phyloP scores from a whole-genome alignment of 495 filamentous ascomycete species.

The Pyrenula aspistea region DNA sequence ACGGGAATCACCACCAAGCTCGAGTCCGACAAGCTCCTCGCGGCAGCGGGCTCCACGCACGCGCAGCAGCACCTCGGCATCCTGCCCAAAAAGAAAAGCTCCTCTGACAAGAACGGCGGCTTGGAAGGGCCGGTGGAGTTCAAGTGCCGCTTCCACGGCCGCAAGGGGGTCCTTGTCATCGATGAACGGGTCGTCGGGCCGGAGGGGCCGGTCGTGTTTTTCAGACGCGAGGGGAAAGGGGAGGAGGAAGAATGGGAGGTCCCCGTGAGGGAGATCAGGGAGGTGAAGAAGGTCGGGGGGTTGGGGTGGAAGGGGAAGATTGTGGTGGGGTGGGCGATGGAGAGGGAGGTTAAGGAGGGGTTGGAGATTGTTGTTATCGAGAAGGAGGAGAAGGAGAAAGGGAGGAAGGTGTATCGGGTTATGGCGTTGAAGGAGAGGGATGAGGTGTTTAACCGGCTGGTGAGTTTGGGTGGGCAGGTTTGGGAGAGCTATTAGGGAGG shows the following conservation, averaged over 20 bases:
- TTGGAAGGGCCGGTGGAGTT: slow-evolving; percentile 61
- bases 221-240: slow-evolving; percentile 33
- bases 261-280: slow-evolving; percentile 45
- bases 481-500: slow-evolving; percentile 73
- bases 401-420: slow-evolving; percentile 29
- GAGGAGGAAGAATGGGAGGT: slow-evolving; percentile 38
- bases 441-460: slow-evolving; percentile 74
- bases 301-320: slow-evolving; percentile 84
- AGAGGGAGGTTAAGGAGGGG: slow-evolving; percentile 67
- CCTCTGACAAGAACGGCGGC: slow-evolving; percentile 23
- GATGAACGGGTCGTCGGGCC: slow-evolving; percentile 44
- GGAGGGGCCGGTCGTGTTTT: slow-evolving; percentile 28
- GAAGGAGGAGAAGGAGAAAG: slow-evolving; percentile 15
- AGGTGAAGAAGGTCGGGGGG: slow-evolving; percentile 73
- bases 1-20: slow-evolving; percentile 56
- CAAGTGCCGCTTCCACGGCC: slow-evolving; percentile 55
- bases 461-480: slow-evolving; percentile 75
- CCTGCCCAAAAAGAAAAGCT: slow-evolving; percentile 35
- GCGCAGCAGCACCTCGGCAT: slow-evolving; percentile 64
- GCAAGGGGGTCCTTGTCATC: slow-evolving; percentile 61
- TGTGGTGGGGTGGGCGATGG: slow-evolving; percentile 70
- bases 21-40: slow-evolving; percentile 55
- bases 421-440: slow-evolving; percentile 67
- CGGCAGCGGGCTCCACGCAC: slow-evolving; percentile 49
- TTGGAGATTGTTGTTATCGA: slow-evolving; percentile 50